Conservation (phyloP, 345 rosid species). For the Rhodamnia argentea region DNA sequence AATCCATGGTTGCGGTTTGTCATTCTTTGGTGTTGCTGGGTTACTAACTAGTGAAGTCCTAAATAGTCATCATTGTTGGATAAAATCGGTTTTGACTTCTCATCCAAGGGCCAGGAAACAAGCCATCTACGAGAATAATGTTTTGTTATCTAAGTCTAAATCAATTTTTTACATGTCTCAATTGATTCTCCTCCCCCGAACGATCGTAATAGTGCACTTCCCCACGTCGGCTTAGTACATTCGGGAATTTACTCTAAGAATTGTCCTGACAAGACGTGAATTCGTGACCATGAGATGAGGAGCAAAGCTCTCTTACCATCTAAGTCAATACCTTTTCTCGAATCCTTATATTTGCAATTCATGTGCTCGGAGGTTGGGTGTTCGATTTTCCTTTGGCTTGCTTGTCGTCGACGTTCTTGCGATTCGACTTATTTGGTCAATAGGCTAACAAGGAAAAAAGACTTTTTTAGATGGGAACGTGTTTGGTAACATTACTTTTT, state of each 20-base stretch:
- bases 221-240: not conserved
- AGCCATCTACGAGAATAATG: not conserved
- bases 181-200: not conserved
- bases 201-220: fast-evolving
- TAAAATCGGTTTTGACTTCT: not conserved
- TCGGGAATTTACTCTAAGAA: not conserved
- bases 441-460: not conserved
- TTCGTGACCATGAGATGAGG: not conserved
- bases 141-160: not conserved
- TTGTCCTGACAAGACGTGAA: not conserved
- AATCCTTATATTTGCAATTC: no score
- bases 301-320: not conserved
- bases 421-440: not conserved
- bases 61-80: not conserved
- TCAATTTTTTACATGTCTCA: not conserved
- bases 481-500: no score
- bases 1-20: not conserved
- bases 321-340: not conserved
- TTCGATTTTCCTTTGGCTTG: not conserved
- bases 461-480: no score
- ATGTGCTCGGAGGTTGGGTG: not conserved
- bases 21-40: not conserved
- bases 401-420: not conserved
- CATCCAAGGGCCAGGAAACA: not conserved
- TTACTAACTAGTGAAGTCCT: not conserved